These are phyloP conservation scores for Plasmodium vivax DNA, from an alignment of 169 alveolate genomes.

Conservation along the genomic window DNA sequence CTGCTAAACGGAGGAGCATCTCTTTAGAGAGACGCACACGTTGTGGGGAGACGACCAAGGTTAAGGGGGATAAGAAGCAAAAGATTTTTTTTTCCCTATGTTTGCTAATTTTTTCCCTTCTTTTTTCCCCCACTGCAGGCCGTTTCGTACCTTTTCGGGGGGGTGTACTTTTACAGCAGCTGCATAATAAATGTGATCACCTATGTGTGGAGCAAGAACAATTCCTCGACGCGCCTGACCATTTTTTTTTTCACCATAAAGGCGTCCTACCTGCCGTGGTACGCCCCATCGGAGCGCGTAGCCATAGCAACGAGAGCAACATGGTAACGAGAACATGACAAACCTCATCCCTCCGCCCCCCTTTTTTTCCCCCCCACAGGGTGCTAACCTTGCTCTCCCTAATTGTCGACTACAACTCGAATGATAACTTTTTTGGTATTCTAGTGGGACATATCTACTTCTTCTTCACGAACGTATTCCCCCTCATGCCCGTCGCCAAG, in stretches of 20 bases:
- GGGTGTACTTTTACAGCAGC: slow-evolving; percentile 91
- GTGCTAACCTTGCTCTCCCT: slow-evolving; percentile 86
- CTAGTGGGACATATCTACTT: slow-evolving; percentile 92
- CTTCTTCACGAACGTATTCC: slow-evolving; percentile 92
- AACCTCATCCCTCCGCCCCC: not conserved
- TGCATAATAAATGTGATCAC: slow-evolving; percentile 93
- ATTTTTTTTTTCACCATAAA: slow-evolving; percentile 89
- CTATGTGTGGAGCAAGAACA: slow-evolving; percentile 93
- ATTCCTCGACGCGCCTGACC: slow-evolving; percentile 89
- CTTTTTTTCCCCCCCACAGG: slow-evolving; percentile 57
- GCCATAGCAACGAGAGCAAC: not conserved
- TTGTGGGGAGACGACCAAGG: not conserved
- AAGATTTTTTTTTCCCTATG: not conserved
- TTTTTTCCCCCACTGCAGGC: slow-evolving; percentile 28
- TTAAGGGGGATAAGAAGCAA: not conserved
- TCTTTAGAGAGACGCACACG: not conserved
- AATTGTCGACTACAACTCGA: slow-evolving; percentile 88
- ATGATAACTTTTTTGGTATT: slow-evolving; percentile 91
- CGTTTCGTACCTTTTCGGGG: slow-evolving; percentile 82
- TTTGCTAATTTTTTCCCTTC: not conserved
- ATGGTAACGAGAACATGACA: not conserved
- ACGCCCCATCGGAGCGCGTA: not conserved
- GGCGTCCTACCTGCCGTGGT: slow-evolving; percentile 94
- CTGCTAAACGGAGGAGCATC: not conserved
- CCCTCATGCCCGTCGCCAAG: slow-evolving; percentile 91